Percentiles rank a stretch among this genome's conserved stretches.
These are phyloP conservation scores for Nothophytophthora sp. DNA, from an alignment of 352 stramenopile genomes.

Conservation along the genomic window DNA sequence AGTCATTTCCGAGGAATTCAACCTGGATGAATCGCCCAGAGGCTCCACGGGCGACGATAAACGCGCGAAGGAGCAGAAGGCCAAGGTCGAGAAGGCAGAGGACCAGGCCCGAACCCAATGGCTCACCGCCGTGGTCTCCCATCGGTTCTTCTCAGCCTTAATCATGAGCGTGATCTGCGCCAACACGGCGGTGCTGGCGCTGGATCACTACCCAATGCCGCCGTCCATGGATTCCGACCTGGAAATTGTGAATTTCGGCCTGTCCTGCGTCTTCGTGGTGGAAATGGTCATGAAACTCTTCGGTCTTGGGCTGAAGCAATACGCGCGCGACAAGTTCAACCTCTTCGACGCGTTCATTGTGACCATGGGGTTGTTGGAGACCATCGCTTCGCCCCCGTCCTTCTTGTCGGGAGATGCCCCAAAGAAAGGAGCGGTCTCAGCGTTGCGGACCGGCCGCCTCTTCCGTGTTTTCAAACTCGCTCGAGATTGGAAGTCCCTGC, in stretches of 20 bases:
- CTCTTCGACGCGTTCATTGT: conserved; percentile 90
- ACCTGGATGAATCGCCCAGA: conserved; percentile 53
- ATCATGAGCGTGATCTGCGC: conserved; percentile 80
- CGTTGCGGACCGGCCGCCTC: conserved; percentile 89
- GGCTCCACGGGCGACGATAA: conserved; percentile 31
- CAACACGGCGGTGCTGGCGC: conserved; percentile 82
- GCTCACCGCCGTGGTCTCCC: conserved; percentile 62
- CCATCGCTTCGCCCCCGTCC: conserved; percentile 60
- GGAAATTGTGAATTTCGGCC: conserved; percentile 80
- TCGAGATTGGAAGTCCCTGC: conserved; percentile 90
- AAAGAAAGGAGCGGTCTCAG: conserved; percentile 73
- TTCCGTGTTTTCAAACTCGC: conserved; percentile 96
- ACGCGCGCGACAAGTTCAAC: conserved; percentile 79
- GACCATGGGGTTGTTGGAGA: conserved; percentile 72
- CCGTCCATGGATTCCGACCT: conserved; percentile 45
- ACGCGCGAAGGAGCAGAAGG: conserved; percentile 28
- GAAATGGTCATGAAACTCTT: conserved; percentile 87
- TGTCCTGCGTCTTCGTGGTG: conserved; percentile 72
- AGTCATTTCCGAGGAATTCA: conserved; percentile 92
- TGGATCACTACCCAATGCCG: conserved; percentile 86
- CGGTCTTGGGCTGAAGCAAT: conserved; percentile 77
- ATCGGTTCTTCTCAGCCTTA: conserved; percentile 53
- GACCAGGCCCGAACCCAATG: conserved; percentile 27
- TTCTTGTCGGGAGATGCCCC: conserved; percentile 60
- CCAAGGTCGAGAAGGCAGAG: conserved; percentile 33